Evolutionary conservation across 2,329 filamentous ascomycete species (phyloP).

Genomic region (Ophiocordyceps robertsii): DNA sequence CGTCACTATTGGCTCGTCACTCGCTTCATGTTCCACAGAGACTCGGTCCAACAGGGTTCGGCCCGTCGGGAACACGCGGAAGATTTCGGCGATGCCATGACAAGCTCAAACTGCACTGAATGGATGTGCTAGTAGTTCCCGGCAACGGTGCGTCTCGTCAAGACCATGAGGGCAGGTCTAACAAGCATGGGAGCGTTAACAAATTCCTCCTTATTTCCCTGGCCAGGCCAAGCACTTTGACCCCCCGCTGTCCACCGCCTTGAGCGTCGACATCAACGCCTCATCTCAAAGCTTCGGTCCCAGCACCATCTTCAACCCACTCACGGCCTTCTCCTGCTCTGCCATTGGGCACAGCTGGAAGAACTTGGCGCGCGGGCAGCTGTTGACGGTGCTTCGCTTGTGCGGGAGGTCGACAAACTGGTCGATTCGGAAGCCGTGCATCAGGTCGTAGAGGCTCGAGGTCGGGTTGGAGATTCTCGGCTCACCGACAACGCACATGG

Average conservation of each 20-base stretch:
- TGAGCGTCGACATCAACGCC: not conserved
- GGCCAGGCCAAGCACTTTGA: not conserved
- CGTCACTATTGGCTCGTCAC: too few species aligned
- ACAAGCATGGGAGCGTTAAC: too few species aligned
- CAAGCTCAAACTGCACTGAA: too few species aligned
- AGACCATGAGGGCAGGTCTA: too few species aligned
- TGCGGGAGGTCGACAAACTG: conserved; percentile 61
- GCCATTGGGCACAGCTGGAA: conserved; percentile 52
- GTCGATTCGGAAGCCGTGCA: conserved; percentile 58
- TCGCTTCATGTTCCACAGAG: too few species aligned
- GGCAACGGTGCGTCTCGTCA: too few species aligned
- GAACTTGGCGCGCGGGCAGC: conserved; percentile 52
- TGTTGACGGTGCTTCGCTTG: conserved; percentile 55
- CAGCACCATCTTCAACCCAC: conserved; percentile 37
- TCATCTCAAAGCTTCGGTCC: conserved; percentile 35
- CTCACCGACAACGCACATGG: conserved; percentile 48
- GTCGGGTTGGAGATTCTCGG: conserved; percentile 58
- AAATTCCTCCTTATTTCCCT: too few species aligned
- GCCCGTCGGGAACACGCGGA: too few species aligned
- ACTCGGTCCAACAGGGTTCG: too few species aligned
- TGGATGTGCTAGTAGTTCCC: too few species aligned
- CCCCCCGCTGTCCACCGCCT: not conserved
- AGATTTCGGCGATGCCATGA: too few species aligned
- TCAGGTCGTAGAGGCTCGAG: conserved; percentile 61
- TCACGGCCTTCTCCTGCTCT: conserved; percentile 41